Base-by-base conservation (phyloP, 2,329 filamentous ascomycete species). In the Scedosporium dehoogii region DNA sequence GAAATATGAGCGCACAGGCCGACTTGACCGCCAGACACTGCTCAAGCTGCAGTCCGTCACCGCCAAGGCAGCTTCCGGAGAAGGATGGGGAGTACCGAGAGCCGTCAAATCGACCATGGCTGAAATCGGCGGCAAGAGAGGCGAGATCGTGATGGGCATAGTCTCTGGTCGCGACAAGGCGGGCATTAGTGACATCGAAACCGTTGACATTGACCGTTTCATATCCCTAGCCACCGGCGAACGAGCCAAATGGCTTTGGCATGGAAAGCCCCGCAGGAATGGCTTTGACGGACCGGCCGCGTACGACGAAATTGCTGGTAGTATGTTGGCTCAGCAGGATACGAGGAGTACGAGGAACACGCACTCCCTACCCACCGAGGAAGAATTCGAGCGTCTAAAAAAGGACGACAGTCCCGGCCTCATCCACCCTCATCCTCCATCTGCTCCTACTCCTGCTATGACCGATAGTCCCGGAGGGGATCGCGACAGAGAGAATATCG, bases 91-190 rank as follows among this genome's bases (percentile, higher is more conserved):
- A 16, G 90, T 96, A n/a, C 90, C 92, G 59, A 88, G 91, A 69
- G 92, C 93, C 18, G 91, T 99, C 69, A 97, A 97, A 72, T 96
- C 91, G 3, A 97, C 93, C 0, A 90, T 97, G 57, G 92, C 90
- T 18, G 94, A 97, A 73, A 85, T 99, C 46, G 91, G 91, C 67
- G 93, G 94, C 14, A 96, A 97, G 72, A 88, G 93, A 61, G 92
- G 92, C 58, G 93, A 97, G 73, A 90, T 97, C 76, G 88, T 97
- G 57, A 91, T 96, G 79, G 92, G 91, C n/a, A 96, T 96, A 80
- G 92, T 96, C 5, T 89, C 87, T 46, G 86, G 89, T 27, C 86
- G 88, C 58, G 92, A 96, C 68, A 96, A 96, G 74, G 91, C 87
- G 62, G 91, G 91, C 3, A 92, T 97, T 66, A 89, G 90, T 3